These are phyloP conservation scores for Colletotrichum euphorbiae DNA, from an alignment of 2,329 filamentous ascomycete genomes.

Conservation along the genomic window DNA sequence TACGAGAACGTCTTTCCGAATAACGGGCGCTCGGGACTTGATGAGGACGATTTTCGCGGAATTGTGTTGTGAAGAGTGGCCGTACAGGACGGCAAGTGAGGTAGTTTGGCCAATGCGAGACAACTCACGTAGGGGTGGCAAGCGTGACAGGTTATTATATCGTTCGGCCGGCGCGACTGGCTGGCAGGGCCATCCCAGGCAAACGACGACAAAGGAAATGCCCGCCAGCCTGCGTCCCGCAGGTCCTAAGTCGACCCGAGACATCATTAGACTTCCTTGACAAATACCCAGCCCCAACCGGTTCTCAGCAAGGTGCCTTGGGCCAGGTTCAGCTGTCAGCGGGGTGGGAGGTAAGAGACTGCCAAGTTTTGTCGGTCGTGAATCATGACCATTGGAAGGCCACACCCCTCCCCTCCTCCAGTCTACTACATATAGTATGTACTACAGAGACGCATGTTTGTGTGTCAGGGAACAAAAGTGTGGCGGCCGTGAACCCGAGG, in stretches of 20 bases:
- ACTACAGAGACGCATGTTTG: conserved; percentile 21
- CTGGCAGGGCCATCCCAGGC: conserved; percentile 31
- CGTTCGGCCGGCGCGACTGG: conserved; percentile 21
- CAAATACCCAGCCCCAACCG: conserved; percentile 37
- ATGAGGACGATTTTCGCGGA: neutral
- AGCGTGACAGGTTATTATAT: conserved; percentile 38
- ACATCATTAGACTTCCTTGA: conserved; percentile 40
- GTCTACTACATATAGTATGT: neutral
- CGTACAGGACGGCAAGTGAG: neutral
- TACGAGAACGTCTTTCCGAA: neutral
- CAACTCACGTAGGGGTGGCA: conserved; percentile 21
- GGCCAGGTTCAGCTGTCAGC: neutral
- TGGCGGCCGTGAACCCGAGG: conserved; percentile 39
- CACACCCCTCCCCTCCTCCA: conserved; percentile 18
- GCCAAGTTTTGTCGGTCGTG: conserved; percentile 20
- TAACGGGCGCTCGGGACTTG: neutral
- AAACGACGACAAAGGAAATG: conserved; percentile 38
- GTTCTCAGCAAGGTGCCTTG: neutral
- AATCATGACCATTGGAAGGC: conserved; percentile 31
- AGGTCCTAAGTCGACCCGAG: conserved; percentile 29
- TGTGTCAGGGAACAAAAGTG: conserved; percentile 38
- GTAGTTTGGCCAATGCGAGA: conserved; percentile 25
- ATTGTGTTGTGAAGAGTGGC: neutral
- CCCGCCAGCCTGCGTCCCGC: conserved; percentile 30
- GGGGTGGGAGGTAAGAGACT: neutral